Conservation (phyloP, 352 stramenopile genomes). For the Phytophthora vignae region DNA sequence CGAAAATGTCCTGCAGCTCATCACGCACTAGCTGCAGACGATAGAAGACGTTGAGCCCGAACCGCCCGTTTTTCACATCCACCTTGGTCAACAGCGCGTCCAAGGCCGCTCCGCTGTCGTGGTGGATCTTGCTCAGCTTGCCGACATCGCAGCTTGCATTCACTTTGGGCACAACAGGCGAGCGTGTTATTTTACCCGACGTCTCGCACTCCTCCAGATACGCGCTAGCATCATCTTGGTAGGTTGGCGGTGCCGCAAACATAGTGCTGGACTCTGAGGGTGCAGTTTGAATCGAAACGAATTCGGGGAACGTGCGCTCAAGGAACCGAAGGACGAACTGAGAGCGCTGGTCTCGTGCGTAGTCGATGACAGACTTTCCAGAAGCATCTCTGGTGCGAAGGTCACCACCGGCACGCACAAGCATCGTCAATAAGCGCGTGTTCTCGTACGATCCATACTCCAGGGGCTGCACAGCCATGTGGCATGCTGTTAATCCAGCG, state of each 20-base stretch:
- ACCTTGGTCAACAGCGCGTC: constrained; percentile 77
- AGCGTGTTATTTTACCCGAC: constrained; percentile 65
- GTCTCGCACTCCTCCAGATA: constrained; percentile 64
- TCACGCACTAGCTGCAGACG: constrained; percentile 76
- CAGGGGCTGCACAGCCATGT: constrained; percentile 69
- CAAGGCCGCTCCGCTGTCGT: constrained; percentile 49
- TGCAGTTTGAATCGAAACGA: constrained; percentile 15
- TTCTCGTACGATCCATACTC: constrained; percentile 79
- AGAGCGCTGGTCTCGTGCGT: constrained; percentile 60
- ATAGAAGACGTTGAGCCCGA: constrained; percentile 85
- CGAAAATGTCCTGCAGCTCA: constrained; percentile 69
- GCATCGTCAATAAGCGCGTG: constrained; percentile 48
- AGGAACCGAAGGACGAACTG: constrained; percentile 66
- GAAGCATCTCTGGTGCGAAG: constrained; percentile 46
- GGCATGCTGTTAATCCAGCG: constrained; percentile 55
- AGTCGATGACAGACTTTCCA: constrained; percentile 60
- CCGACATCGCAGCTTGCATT: constrained; percentile 71
- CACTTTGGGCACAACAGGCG: constrained; percentile 49
- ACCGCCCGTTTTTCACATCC: constrained; percentile 74
- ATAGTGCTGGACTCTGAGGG: constrained; percentile 30
- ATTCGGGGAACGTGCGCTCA: constrained; percentile 41
- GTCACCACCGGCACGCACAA: constrained; percentile 53
- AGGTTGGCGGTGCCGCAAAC: constrained; percentile 48
- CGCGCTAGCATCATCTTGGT: constrained; percentile 51
- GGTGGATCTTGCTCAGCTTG: constrained; percentile 53